phyloP scores from a whole-genome alignment of 129 eudicot genomes.

The Smallanthus sonchifolius region DNA sequence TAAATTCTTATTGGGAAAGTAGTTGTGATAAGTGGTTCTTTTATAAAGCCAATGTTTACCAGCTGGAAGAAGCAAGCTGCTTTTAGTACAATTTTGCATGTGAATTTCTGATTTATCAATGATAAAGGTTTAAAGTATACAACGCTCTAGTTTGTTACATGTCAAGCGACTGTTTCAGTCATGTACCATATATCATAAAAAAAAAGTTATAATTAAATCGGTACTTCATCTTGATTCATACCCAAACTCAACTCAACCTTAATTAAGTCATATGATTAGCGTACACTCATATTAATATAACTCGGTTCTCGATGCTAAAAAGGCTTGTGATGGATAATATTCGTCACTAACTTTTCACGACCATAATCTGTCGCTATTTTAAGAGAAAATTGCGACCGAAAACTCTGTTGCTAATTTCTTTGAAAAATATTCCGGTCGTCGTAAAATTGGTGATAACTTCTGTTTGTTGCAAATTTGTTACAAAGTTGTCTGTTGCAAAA shows the following conservation, averaged over 20 bases:
- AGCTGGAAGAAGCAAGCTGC: background rate
- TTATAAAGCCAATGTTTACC: slow-evolving; percentile 6
- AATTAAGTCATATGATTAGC: no score
- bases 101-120: background rate
- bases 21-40: slow-evolving; percentile 1
- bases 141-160: background rate
- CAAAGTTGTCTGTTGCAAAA: no score
- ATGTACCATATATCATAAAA: background rate
- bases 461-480: no score
- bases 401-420: no score
- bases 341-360: no score
- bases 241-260: background rate
- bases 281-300: no score
- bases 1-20: background rate
- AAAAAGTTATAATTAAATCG: background rate
- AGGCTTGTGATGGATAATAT: no score
- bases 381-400: no score
- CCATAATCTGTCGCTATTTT: no score
- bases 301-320: no score
- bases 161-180: background rate
- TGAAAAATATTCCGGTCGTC: no score
- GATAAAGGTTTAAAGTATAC: background rate
- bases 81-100: background rate
- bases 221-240: background rate
- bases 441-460: no score